Percentiles rank a stretch among this genome's conserved stretches.
phyloP scores from a whole-genome alignment of 768 basidiomycete species.

The Cystobasidium tubakii region DNA sequence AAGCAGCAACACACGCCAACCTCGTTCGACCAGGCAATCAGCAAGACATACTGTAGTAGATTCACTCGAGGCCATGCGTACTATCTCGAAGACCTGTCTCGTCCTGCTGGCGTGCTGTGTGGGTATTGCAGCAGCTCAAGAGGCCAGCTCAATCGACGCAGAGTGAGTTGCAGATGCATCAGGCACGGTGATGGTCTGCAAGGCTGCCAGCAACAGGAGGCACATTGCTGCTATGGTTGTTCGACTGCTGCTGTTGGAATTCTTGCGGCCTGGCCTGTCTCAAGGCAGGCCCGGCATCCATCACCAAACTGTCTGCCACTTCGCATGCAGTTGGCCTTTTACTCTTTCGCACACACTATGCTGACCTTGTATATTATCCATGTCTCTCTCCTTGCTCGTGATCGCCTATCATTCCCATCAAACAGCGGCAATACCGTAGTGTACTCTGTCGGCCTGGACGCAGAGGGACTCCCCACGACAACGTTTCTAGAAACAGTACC shows the following conservation, averaged over 20 bases:
- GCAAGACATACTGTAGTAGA: not conserved
- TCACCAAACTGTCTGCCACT: too few relatives aligned
- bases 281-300: too few relatives aligned
- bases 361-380: too few relatives aligned
- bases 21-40: not conserved
- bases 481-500: not conserved
- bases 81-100: not conserved
- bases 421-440: not conserved
- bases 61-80: not conserved
- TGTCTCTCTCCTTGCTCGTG: too few relatives aligned
- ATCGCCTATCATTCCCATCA: not conserved
- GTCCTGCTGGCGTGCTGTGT: not conserved
- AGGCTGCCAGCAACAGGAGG: too few relatives aligned
- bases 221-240: not conserved
- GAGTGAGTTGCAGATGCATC: slow-evolving; percentile 1
- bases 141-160: slow-evolving; percentile 14
- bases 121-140: not conserved
- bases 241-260: too few relatives aligned
- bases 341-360: not conserved
- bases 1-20: not conserved
- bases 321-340: too few relatives aligned
- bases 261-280: too few relatives aligned
- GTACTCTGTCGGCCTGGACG: slow-evolving; percentile 6
- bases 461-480: not conserved
- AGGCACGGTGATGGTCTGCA: too few relatives aligned